Evolutionary conservation across 768 basidiomycete genomes (phyloP).

Genomic region (Trametes villosa): DNA sequence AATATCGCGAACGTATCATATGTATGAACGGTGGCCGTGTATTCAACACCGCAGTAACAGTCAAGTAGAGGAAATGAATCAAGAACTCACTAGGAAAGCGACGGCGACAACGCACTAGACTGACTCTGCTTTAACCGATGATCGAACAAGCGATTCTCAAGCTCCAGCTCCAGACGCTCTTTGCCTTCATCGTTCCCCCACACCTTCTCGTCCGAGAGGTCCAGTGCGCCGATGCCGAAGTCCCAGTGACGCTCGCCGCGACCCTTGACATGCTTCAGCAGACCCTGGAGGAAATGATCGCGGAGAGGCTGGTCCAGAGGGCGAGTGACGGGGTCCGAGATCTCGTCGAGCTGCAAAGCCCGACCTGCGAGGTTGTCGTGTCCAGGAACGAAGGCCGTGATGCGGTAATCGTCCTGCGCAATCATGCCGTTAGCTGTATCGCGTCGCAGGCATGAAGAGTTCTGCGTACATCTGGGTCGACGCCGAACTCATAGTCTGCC

Average conservation of each 20-base stretch:
- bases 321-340: slow-evolving; percentile 33
- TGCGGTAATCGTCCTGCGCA: slow-evolving; percentile 35
- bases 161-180: slow-evolving; percentile 32
- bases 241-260: slow-evolving; percentile 36
- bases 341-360: slow-evolving; percentile 35
- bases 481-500: slow-evolving; percentile 34
- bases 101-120: neutral
- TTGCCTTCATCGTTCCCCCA: slow-evolving; percentile 32
- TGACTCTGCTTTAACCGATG: slow-evolving; percentile 23
- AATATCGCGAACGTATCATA: too few relatives aligned
- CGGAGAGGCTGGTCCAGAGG: slow-evolving; percentile 39
- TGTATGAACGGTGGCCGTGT: too few relatives aligned
- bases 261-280: slow-evolving; percentile 41
- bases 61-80: neutral
- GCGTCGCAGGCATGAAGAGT: neutral
- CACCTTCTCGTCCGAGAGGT: slow-evolving; percentile 29
- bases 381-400: slow-evolving; percentile 36
- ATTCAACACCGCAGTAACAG: neutral
- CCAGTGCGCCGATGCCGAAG: slow-evolving; percentile 18
- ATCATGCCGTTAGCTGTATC: neutral
- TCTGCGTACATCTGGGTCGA: slow-evolving; percentile 33
- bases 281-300: slow-evolving; percentile 40
- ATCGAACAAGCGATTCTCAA: slow-evolving; percentile 31
- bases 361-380: slow-evolving; percentile 33
- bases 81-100: neutral